A percentile compares a stretch with the other conserved stretches of the same genome.
Evolutionary conservation across 805 yeast genomes (phyloP).

Genomic region (Metschnikowia dekortorum): DNA sequence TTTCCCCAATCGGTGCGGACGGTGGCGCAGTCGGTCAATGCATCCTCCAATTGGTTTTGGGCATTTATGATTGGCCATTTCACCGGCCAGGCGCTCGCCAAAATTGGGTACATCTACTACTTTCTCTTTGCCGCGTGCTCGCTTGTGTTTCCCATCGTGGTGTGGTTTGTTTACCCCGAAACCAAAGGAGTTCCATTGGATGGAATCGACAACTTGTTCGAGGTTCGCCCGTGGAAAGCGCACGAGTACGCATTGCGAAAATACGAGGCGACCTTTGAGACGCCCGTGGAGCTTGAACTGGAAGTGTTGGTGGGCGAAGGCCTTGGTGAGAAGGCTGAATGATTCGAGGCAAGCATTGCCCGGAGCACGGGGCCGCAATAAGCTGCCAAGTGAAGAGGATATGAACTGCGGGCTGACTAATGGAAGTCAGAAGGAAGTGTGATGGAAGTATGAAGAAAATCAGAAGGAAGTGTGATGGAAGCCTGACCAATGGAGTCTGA

Average conservation of each 20-base stretch:
- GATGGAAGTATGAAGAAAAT: no score
- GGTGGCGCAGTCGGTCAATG: slow-evolving; percentile 40
- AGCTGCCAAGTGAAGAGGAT: no score
- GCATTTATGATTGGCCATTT: slow-evolving; percentile 46
- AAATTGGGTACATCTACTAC: slow-evolving; percentile 43
- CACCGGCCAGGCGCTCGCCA: slow-evolving; percentile 41
- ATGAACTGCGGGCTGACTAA: no score
- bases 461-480: no score
- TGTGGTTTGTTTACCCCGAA: slow-evolving; percentile 35
- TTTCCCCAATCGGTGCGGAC: slow-evolving; percentile 42
- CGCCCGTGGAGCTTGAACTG: background rate
- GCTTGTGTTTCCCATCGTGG: slow-evolving; percentile 24
- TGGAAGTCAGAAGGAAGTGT: no score
- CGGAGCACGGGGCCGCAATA: no score
- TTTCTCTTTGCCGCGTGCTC: slow-evolving; percentile 37
- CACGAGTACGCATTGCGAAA: slow-evolving; percentile 23
- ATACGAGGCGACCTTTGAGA: slow-evolving; percentile 17
- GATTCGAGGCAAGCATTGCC: no score
- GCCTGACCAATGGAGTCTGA: no score
- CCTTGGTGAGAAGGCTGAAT: slow-evolving; percentile 2
- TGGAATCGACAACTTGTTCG: slow-evolving; percentile 30
- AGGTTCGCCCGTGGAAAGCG: slow-evolving; percentile 33
- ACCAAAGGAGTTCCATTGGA: slow-evolving; percentile 35
- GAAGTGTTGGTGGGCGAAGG: slow-evolving; percentile 3
- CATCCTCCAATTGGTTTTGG: slow-evolving; percentile 48